Base-by-base conservation (phyloP, 352 stramenopile species). In the Phytophthora hybrid region DNA sequence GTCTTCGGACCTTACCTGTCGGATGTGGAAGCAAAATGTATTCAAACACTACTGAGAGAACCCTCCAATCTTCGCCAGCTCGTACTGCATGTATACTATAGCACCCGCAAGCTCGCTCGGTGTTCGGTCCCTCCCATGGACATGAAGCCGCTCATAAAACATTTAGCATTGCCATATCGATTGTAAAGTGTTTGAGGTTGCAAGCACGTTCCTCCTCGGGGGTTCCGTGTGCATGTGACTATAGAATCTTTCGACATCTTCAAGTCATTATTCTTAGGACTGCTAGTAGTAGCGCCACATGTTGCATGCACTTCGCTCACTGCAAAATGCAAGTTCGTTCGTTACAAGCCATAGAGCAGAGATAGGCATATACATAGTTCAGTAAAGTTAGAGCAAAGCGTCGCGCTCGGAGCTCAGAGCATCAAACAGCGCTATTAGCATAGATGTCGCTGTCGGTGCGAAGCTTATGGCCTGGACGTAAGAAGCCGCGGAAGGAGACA, bases 31-130 rank as follows among this genome's bases (percentile, higher is more conserved):
- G 73, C 74, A 78, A 76, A 77, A 74, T 74, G 82, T 93, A 89
- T 93, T 93, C 84, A 92, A 90, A 84, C 73, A 57, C 66, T 69
- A 77, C 87, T 92, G 87, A 93, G 87, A 93, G 87, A 93, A 84
- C 58, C 8, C 11, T 49, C 67, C 29, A 66, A 5, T 66, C 18
- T n/a, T 65, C 19, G n/a, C 23, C 60, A 2, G 1, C 60, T 64
- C 21, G 54, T 51, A 21, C 10, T 41, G 19, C 31, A 14, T 23
- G 31, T 73, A n/a, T n/a, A n/a, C n/a, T n/a, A n/a, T n/a, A 21
- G 41, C 8, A 4, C n/a, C 19, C 59, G 87, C 87, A 92, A 89
- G 80, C 79, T 92, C 83, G 83, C 84, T 90, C 83, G 81, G 82
- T 85, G 74, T 86, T 80, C 71, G 69, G 70, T 80, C 72, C 70